Base-by-base conservation (phyloP, 768 basidiomycete genomes). In the Tricholoma bakamatsutake region DNA sequence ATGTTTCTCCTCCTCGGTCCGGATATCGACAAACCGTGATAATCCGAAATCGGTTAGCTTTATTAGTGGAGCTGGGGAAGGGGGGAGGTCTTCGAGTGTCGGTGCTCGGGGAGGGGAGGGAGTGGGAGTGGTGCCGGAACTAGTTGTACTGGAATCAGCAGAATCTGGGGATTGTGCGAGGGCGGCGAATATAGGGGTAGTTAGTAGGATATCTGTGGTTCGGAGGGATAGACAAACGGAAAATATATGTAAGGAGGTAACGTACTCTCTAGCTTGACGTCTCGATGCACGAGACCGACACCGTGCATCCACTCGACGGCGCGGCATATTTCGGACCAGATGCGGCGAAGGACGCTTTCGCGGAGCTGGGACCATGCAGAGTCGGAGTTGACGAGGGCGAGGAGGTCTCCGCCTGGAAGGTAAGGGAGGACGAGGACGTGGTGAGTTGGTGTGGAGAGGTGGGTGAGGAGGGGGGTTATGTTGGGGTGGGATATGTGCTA, bases 1-100 rank as follows among this genome's bases (percentile, higher is more conserved):
- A 7, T 15, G 47, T 5, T 57, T 46, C 27, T 65, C 61, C 15
- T 59, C 62, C 8, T 47, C 50, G 1, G 73, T 62, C 4, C 77
- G 70, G 12, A 84, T 78, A 62, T 89, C 82, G 61, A 93, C 84
- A 69, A 92, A 92, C 27, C 91, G 79, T 13, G 90, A 84, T n/a
- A 96, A 80, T 6, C 93, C 92, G 64, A 94, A 96, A 66, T 96
- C 93, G 42, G 88, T 88, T 8, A 94, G 76, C 66, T 93, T 92
- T 70, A 94, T 75, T 5, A 93, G 76, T 1, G 89, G 84, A 0
- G 75, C 60, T 0, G 81, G 73, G 1, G 77, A 68, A 1, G 69
- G 57, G 10, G 76, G 75, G 4, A 73, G 69, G 2, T 71, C 70
- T 0, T 57, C 58, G 8, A 69, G 61, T 0, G 66, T 67, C 1